These are phyloP conservation scores for Mycothermus thermophilus DNA, from an alignment of 495 filamentous ascomycete genomes.

Conservation along the genomic window DNA sequence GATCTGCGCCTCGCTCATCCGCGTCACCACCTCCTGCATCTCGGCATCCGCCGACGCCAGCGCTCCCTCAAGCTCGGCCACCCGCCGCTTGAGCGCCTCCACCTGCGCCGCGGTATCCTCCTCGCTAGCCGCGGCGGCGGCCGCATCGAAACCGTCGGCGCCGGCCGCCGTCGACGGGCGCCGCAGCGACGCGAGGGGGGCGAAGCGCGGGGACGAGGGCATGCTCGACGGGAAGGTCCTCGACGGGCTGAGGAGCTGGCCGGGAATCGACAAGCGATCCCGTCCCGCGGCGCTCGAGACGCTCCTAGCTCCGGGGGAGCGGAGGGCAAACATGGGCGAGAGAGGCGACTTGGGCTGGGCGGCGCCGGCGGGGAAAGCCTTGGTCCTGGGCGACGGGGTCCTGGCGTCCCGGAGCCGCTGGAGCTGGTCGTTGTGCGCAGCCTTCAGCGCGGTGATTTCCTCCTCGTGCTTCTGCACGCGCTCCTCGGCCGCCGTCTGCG, in stretches of 20 bases:
- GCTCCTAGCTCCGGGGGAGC: slow-evolving; percentile 12
- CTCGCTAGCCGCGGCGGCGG: too few relatives aligned
- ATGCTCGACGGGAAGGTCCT: neutral
- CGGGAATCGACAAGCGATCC: slow-evolving; percentile 28
- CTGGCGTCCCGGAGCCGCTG: slow-evolving; percentile 49
- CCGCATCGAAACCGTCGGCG: too few relatives aligned
- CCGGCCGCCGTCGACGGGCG: slow-evolving; percentile 26
- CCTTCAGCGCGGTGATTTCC: slow-evolving; percentile 58
- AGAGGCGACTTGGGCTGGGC: slow-evolving; percentile 37
- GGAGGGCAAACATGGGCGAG: slow-evolving; percentile 45
- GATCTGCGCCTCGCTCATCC: slow-evolving; percentile 89
- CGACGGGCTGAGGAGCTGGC: slow-evolving; percentile 2
- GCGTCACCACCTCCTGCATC: slow-evolving; percentile 85
- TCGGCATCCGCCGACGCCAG: slow-evolving; percentile 72
- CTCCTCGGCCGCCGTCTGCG: slow-evolving; percentile 80
- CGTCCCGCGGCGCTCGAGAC: too few relatives aligned
- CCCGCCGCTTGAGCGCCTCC: slow-evolving; percentile 51
- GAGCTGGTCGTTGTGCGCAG: slow-evolving; percentile 65
- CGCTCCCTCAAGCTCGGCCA: slow-evolving; percentile 62
- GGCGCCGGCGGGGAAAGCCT: slow-evolving; percentile 21
- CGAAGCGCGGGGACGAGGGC: neutral
- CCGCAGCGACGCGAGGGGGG: slow-evolving; percentile 12
- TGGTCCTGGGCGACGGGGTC: slow-evolving; percentile 3
- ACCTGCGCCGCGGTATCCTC: slow-evolving; percentile 52
- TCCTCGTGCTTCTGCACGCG: slow-evolving; percentile 72